phyloP scores from a whole-genome alignment of 2,329 filamentous ascomycete genomes.

The Triangularia verruculosa region DNA sequence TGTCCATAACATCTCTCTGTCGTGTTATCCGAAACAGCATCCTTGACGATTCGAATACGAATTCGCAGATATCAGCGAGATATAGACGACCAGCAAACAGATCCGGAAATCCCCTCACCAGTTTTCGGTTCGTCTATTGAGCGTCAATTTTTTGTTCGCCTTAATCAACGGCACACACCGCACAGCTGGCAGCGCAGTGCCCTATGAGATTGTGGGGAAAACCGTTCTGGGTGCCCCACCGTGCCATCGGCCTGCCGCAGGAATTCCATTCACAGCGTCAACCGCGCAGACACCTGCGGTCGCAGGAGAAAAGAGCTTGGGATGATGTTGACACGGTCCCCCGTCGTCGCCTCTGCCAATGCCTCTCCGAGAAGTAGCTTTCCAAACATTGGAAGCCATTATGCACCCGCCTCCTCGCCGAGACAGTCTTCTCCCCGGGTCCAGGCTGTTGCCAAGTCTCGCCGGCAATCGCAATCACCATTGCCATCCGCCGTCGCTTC shows the following conservation, averaged over 20 bases:
- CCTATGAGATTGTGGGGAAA: background rate
- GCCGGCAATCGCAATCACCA: slow-evolving; percentile 37
- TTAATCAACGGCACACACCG: background rate
- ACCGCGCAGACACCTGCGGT: slow-evolving; percentile 21
- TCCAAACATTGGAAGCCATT: slow-evolving; percentile 37
- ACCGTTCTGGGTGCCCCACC: slow-evolving; percentile 15
- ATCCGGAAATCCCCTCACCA: background rate
- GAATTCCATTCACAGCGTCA: slow-evolving; percentile 11
- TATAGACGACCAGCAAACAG: background rate
- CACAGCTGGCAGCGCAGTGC: background rate
- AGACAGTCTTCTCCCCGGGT: slow-evolving; percentile 42
- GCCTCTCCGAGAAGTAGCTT: slow-evolving; percentile 47
- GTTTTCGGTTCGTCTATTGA: background rate
- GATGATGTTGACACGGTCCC: slow-evolving; percentile 61
- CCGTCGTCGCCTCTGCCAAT: slow-evolving; percentile 50
- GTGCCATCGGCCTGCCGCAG: slow-evolving; percentile 19
- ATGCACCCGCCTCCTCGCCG: slow-evolving; percentile 45
- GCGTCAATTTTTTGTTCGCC: slow-evolving; percentile 1
- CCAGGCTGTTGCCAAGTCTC: slow-evolving; percentile 38
- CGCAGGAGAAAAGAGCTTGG: slow-evolving; percentile 44
- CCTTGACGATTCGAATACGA: background rate
- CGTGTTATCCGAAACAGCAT: background rate
- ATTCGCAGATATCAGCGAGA: background rate
- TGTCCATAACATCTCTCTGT: background rate
- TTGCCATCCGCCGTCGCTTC: slow-evolving; percentile 33